Conservation (phyloP, 805 yeast species). For the Starmerella geochares region DNA sequence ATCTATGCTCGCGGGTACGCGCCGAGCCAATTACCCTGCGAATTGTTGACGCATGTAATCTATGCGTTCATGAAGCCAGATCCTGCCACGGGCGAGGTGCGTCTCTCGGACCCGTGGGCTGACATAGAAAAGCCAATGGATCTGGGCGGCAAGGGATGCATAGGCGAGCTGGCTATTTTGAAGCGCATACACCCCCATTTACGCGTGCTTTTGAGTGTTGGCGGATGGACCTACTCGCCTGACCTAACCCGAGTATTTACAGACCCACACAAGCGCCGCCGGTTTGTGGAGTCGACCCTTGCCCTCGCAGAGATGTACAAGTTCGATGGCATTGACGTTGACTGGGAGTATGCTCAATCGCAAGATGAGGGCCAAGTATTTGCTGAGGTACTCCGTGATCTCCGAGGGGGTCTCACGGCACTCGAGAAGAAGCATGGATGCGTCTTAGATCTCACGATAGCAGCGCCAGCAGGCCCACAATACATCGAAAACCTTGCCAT, state of each 20-base stretch:
- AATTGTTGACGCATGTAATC: constrained; percentile 52
- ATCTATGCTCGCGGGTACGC: constrained; percentile 50
- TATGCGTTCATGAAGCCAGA: constrained; percentile 68
- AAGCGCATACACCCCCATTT: constrained; percentile 33
- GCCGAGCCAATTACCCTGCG: constrained; percentile 53
- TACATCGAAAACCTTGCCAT: constrained; percentile 40
- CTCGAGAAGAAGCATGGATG: constrained; percentile 29
- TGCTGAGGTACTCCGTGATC: constrained; percentile 35
- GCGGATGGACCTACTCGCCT: constrained; percentile 59
- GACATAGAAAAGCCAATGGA: constrained; percentile 38
- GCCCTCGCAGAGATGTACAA: constrained; percentile 43
- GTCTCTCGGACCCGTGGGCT: constrained; percentile 54
- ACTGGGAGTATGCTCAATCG: constrained; percentile 79
- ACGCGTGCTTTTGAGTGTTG: constrained; percentile 62
- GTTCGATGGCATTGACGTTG: constrained; percentile 86
- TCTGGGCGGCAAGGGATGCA: constrained; percentile 37
- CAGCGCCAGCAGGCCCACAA: constrained; percentile 59
- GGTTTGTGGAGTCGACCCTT: constrained; percentile 44
- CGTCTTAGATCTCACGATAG: constrained; percentile 49
- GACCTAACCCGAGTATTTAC: constrained; percentile 40
- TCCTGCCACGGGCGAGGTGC: constrained; percentile 42
- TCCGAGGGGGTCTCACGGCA: constrained; percentile 36
- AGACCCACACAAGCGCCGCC: constrained; percentile 33
- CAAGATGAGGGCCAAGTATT: constrained; percentile 39
- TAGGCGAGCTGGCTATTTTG: constrained; percentile 40